phyloP scores from a whole-genome alignment of 2,329 filamentous ascomycete genomes.

The Esteya vermicola region DNA sequence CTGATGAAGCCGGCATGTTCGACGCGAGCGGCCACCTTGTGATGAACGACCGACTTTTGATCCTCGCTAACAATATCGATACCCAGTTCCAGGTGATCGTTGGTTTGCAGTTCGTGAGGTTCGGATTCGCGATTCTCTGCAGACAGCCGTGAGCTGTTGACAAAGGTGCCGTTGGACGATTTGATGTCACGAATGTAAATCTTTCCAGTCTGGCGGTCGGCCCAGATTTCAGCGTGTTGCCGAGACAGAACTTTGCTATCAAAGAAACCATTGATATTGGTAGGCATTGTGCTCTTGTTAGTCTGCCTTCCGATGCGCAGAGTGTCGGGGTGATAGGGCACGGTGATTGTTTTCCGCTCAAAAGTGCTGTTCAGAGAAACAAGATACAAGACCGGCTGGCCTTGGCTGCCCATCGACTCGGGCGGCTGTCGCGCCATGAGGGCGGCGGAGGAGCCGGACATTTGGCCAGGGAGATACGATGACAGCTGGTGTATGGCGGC shows the following conservation, averaged over 20 bases:
- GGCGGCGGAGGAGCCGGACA: conserved; percentile 26
- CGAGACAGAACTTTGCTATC: conserved; percentile 95
- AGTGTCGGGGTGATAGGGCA: conserved; percentile 88
- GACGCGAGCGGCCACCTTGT: conserved; percentile 94
- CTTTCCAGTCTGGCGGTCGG: conserved; percentile 60
- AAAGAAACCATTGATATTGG: conserved; percentile 84
- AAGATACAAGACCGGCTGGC: conserved; percentile 69
- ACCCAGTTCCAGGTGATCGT: conserved; percentile 84
- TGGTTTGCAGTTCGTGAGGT: conserved; percentile 80
- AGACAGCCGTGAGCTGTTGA: conserved; percentile 81
- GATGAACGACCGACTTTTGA: conserved; percentile 95
- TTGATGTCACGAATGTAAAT: conserved; percentile 96
- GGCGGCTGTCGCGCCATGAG: conserved; percentile 48
- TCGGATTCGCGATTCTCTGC: conserved; percentile 94
- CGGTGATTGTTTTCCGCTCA: conserved; percentile 88
- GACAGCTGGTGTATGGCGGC: conserved; percentile 22
- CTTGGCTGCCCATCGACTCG: conserved; percentile 33
- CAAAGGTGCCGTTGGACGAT: conserved; percentile 96
- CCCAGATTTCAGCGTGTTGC: conserved; percentile 93
- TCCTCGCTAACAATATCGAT: conserved; percentile 99
- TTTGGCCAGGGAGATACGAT: conserved; percentile 20
- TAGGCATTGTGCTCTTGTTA: conserved; percentile 90
- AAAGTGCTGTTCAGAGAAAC: conserved; percentile 91
- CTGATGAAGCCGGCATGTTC: conserved; percentile 83
- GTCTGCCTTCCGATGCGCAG: conserved; percentile 91